Base-by-base conservation (phyloP, 768 basidiomycete species). In the Termitomyces sp. region DNA sequence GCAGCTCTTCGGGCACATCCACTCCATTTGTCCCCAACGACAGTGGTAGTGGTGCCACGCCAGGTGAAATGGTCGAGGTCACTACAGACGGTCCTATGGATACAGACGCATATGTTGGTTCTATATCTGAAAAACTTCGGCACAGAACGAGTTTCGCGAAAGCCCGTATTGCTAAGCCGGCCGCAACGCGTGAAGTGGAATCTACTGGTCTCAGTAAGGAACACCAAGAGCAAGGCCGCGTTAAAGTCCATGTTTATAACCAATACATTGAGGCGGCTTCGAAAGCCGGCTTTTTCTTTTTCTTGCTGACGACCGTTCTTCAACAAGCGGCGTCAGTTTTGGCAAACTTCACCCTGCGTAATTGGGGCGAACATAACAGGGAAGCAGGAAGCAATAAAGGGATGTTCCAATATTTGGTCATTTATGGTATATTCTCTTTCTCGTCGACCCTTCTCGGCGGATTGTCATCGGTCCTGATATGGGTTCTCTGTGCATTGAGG, bases 251-350 rank as follows among this genome's bases (percentile, higher is more conserved):
- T 6, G 92, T 97, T 2, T 97, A 97, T 69, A 67, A 72, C 52
- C 75, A 85, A 58, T 97, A 97, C 67, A 80, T 96, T 64, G 74
- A 83, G 57, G 90, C 94, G 0, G 90, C 91, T 8, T 94, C 92
- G 1, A 85, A 79, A 61, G 63, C 75, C 1, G 94, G 91, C 1
- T 93, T 92, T 67, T 66, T 67, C 6, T 63, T 89, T 61, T 88
- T 89, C 61, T 61, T 94, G 7, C 51, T 87, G 22, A 74, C 79
- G 7, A 83, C 81, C 5, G 53, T 84, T 46, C 59, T 71, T 15
- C 78, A 84, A 57, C 93, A 95, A 69, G 80, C 75, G 6, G 67
- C 81, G 9, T 80, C 81, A 0, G 83, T 95, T 33, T 56, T 79
- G 11, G 81, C 82, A 0, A 89, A 84, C 30, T 72, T 86, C 34